Conservation (phyloP, 1,139 yeast species). For the Yamadazyma oceani region DNA sequence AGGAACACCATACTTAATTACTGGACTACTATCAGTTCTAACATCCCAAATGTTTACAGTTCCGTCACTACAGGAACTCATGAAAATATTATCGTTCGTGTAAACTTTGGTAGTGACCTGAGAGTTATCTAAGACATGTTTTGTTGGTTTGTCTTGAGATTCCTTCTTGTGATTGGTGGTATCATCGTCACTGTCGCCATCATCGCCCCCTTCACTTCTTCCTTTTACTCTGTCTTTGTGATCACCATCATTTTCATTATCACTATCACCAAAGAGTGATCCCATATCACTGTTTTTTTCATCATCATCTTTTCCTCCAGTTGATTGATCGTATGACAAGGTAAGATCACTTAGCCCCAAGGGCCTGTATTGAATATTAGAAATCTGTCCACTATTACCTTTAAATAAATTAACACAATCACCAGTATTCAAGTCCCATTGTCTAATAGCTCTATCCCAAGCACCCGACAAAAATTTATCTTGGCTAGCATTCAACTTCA, state of each 20-base stretch:
- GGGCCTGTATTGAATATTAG: conserved; percentile 80
- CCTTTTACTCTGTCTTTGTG: conserved; percentile 28
- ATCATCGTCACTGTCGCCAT: not conserved
- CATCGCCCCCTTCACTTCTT: conserved; percentile 16
- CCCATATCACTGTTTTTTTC: conserved; percentile 68
- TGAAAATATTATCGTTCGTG: conserved; percentile 58
- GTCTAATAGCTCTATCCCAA: conserved; percentile 78
- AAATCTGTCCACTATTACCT: conserved; percentile 74
- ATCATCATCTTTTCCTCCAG: conserved; percentile 14
- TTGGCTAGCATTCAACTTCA: conserved; percentile 63
- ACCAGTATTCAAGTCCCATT: conserved; percentile 89
- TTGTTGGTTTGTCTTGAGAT: conserved; percentile 18
- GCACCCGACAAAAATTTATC: conserved; percentile 74
- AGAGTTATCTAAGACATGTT: conserved; percentile 10
- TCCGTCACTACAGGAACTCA: conserved; percentile 86
- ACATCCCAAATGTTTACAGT: conserved; percentile 79
- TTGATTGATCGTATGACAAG: conserved; percentile 17
- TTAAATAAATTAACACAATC: conserved; percentile 45
- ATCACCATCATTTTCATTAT: conserved; percentile 41
- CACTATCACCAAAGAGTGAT: conserved; percentile 80
- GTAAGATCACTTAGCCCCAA: conserved; percentile 49
- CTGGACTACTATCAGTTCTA: conserved; percentile 47
- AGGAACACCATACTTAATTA: conserved; percentile 57
- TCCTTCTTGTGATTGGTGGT: conserved; percentile 18
- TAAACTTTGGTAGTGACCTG: conserved; percentile 24